phyloP scores from a whole-genome alignment of 2,329 filamentous ascomycete species.

The Aspergillus luchuensis region DNA sequence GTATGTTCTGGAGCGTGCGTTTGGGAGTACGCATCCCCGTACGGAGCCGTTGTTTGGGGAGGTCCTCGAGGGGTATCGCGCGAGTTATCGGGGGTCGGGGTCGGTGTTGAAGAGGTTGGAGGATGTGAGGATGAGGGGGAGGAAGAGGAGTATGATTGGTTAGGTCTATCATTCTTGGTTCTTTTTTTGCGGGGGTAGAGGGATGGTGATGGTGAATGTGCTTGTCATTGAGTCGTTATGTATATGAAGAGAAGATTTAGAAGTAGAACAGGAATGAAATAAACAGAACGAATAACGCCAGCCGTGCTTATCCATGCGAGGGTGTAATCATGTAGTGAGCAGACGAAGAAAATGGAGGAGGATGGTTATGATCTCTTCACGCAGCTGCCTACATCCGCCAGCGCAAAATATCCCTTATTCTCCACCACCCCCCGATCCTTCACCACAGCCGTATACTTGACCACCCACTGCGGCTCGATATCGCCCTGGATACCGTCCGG shows the following conservation, averaged over 20 bases:
- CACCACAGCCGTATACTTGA: conserved; percentile 95
- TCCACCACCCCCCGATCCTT: conserved; percentile 93
- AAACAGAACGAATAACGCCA: conserved; percentile 15
- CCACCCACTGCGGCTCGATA: conserved; percentile 87
- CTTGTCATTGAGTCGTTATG: not conserved
- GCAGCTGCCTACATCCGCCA: conserved; percentile 67
- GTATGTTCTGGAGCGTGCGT: conserved; percentile 92
- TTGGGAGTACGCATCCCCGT: conserved; percentile 89
- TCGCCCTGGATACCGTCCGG: conserved; percentile 69
- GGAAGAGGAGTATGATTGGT: conserved; percentile 97
- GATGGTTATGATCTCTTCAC: conserved; percentile 24
- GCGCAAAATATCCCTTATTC: conserved; percentile 96
- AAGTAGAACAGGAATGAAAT: not conserved
- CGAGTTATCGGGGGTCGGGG: conserved; percentile 72
- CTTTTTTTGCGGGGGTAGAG: not conserved
- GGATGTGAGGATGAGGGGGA: conserved; percentile 87
- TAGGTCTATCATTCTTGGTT: conserved; percentile 46
- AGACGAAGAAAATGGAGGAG: not conserved
- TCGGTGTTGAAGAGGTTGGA: conserved; percentile 79
- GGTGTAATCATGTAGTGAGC: too few species aligned
- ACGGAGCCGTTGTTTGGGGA: conserved; percentile 75
- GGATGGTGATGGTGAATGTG: not conserved
- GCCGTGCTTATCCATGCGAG: conserved; percentile 22
- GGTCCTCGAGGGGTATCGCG: conserved; percentile 72
- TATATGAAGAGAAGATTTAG: not conserved